Evolutionary conservation across 208 protist species (phyloP).

Genomic region (Crithidia brevicula): DNA sequence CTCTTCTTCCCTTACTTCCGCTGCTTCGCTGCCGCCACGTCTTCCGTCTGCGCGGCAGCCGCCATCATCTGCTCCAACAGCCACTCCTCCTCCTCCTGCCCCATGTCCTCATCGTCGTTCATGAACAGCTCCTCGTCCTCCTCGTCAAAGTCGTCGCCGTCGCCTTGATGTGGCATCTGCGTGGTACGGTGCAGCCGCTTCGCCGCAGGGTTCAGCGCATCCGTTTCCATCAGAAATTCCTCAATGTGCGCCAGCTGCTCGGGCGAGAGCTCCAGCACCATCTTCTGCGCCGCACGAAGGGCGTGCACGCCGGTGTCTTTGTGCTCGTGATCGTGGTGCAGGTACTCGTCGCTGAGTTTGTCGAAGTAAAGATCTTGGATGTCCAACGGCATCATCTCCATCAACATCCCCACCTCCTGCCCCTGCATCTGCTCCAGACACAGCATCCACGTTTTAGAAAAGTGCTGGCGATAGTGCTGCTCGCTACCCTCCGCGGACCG

Average conservation of each 20-base stretch:
- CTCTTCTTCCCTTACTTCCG: constrained; percentile 13
- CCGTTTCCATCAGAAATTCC: constrained; percentile 35
- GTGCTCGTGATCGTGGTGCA: constrained; percentile 26
- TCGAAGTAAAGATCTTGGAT: constrained; percentile 46
- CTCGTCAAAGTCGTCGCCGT: constrained; percentile 7
- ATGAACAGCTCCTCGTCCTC: constrained; percentile 51
- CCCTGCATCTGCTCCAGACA: constrained; percentile 38
- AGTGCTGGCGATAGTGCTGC: constrained; percentile 22
- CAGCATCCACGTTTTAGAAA: constrained; percentile 32
- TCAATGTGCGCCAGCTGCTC: constrained; percentile 47
- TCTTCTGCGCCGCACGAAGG: constrained; percentile 32
- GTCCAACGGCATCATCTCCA: constrained; percentile 52
- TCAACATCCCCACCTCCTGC: constrained; percentile 51
- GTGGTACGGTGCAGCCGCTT: background rate
- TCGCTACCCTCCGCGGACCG: background rate
- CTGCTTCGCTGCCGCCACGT: background rate
- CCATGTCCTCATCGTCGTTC: constrained; percentile 65
- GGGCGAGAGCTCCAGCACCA: constrained; percentile 39
- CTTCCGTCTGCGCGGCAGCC: background rate
- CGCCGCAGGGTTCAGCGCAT: constrained; percentile 21
- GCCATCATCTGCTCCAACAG: constrained; percentile 84
- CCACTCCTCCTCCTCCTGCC: constrained; percentile 81
- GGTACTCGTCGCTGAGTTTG: constrained; percentile 37
- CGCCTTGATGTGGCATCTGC: background rate
- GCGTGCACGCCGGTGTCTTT: constrained; percentile 34